A percentile compares a stretch with the other conserved stretches of the same genome.
Conservation (phyloP, 257 asterid species). For the Paraleonurus japonicus region DNA sequence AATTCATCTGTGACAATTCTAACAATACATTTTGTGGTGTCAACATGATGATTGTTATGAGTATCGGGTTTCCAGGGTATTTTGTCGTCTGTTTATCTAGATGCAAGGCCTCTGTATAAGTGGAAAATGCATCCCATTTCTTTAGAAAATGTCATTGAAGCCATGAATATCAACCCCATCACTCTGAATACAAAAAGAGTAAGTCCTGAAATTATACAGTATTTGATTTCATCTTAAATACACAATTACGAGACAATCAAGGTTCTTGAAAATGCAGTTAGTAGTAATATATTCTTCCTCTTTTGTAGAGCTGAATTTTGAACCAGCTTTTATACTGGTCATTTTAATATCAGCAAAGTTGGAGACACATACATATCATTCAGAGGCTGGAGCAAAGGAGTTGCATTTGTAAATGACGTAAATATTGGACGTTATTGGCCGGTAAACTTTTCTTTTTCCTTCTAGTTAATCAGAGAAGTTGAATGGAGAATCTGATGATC, state of each 20-base stretch:
- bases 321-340: constrained; percentile 73
- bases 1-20: neutral
- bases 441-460: constrained; percentile 37
- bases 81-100: constrained; percentile 73
- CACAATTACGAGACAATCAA: neutral
- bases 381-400: constrained; percentile 88
- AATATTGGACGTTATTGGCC: constrained; percentile 94
- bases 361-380: constrained; percentile 79
- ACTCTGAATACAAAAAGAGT: constrained; percentile 40
- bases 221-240: neutral
- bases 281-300: constrained; percentile 4
- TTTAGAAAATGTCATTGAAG: constrained; percentile 56
- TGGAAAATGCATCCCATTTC: constrained; percentile 84
- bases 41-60: neutral
- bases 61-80: constrained; percentile 66
- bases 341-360: constrained; percentile 50
- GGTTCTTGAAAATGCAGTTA: neutral
- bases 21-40: neutral
- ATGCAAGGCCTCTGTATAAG: constrained; percentile 50
- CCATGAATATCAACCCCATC: constrained; percentile 37
- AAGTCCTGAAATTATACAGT: constrained; percentile 25
- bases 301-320: constrained; percentile 44
- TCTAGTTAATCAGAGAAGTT: neutral
- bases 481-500: neutral
- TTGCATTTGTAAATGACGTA: constrained; percentile 67